phyloP scores from a whole-genome alignment of 768 basidiomycete genomes.

The Xanthoconium stramineum region DNA sequence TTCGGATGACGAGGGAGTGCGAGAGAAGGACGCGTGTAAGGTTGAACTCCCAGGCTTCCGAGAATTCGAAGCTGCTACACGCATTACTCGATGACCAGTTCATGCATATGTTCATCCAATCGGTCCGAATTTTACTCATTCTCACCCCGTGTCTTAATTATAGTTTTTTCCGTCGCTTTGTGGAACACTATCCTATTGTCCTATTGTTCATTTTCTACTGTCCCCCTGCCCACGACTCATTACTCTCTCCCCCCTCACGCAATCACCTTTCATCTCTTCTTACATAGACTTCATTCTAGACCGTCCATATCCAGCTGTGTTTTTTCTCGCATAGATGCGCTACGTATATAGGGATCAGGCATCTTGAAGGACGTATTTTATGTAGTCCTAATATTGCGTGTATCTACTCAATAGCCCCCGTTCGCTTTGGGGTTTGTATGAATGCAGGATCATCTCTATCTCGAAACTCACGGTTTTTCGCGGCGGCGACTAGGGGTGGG shows the following conservation, averaged over 20 bases:
- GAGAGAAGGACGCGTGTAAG: slow-evolving; percentile 22
- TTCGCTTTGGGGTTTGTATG: slow-evolving; percentile 16
- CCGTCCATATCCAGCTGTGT: slow-evolving; percentile 10
- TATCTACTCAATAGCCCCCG: slow-evolving; percentile 22
- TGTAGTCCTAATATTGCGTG: slow-evolving; percentile 31
- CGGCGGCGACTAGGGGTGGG: too few species aligned
- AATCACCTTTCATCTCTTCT: slow-evolving; percentile 5
- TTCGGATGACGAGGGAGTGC: slow-evolving; percentile 22
- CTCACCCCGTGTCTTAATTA: slow-evolving; percentile 1
- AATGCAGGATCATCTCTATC: slow-evolving; percentile 15
- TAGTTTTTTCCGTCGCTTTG: slow-evolving; percentile 3
- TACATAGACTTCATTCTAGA: slow-evolving; percentile 26
- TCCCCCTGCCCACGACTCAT: slow-evolving; percentile 4
- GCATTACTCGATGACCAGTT: slow-evolving; percentile 16
- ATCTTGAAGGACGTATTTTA: slow-evolving; percentile 36
- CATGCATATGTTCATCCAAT: slow-evolving; percentile 1
- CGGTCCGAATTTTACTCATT: background rate
- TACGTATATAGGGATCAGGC: slow-evolving; percentile 31
- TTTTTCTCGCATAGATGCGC: slow-evolving; percentile 28
- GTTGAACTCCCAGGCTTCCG: slow-evolving; percentile 63
- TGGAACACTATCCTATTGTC: slow-evolving; percentile 20
- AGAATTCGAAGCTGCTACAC: slow-evolving; percentile 55
- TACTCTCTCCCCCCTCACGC: slow-evolving; percentile 6
- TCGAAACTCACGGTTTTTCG: background rate
- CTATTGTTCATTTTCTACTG: slow-evolving; percentile 13